Conservation (phyloP, 1,139 yeast genomes). For the Geotrichum reessii region DNA sequence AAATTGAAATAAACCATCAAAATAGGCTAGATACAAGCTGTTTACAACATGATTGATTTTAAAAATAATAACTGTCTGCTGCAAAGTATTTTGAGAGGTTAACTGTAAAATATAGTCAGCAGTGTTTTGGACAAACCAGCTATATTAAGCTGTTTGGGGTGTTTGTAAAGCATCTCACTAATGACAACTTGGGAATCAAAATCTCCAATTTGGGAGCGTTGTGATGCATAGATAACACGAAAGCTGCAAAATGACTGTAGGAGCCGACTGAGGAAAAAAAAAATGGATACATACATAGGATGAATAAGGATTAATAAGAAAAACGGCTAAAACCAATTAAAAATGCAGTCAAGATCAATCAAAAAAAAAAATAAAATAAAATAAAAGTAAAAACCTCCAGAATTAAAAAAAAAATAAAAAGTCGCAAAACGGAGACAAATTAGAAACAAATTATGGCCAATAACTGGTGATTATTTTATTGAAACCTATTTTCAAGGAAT, state of each 20-base stretch:
- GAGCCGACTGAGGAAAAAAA: not conserved
- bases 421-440: too few relatives aligned
- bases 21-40: not conserved
- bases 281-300: too few relatives aligned
- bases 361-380: too few relatives aligned
- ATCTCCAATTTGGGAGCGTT: not conserved
- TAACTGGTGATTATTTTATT: not conserved
- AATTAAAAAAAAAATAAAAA: not conserved
- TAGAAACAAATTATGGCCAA: not conserved
- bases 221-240: not conserved
- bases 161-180: not conserved
- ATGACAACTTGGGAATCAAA: not conserved
- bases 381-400: not conserved
- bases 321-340: too few relatives aligned
- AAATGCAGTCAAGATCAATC: too few relatives aligned
- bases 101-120: not conserved
- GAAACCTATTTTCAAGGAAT: not conserved
- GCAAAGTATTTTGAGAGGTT: not conserved
- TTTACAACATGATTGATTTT: not conserved
- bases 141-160: not conserved
- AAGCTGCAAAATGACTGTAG: not conserved
- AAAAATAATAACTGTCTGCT: not conserved
- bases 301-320: too few relatives aligned
- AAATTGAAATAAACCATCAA: not conserved
- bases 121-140: not conserved